Conservation (phyloP, 208 protist genomes). For the Leishmania martiniquensis region DNA sequence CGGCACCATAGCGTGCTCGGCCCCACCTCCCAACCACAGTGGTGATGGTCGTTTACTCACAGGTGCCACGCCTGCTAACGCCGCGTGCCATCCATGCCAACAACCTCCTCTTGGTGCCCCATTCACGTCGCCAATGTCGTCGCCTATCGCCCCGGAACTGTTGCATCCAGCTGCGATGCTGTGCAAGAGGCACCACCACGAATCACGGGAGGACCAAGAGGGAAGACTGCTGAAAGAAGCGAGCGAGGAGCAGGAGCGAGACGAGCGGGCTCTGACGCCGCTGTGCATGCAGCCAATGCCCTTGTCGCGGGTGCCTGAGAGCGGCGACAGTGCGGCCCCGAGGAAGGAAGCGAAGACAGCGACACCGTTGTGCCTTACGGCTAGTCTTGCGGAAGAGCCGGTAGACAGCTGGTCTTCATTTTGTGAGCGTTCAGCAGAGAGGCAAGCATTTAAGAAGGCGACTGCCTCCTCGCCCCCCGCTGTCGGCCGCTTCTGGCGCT, state of each 20-base stretch:
- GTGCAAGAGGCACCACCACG: not conserved
- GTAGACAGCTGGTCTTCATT: not conserved
- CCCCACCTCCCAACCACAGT: not conserved
- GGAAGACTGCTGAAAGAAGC: conserved; percentile 14
- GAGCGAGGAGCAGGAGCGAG: conserved; percentile 8
- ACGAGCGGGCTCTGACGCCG: not conserved
- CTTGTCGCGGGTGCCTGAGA: not conserved
- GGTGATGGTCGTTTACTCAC: not conserved
- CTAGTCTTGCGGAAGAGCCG: not conserved
- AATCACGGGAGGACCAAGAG: not conserved
- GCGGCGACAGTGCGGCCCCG: not conserved
- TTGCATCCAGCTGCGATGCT: not conserved
- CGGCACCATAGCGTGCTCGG: not conserved
- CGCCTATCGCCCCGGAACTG: not conserved
- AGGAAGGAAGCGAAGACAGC: not conserved
- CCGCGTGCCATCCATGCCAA: not conserved
- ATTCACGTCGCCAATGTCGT: not conserved
- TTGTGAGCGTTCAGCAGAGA: not conserved
- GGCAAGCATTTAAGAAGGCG: not conserved
- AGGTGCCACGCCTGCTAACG: not conserved
- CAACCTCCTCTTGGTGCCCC: not conserved
- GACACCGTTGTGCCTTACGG: not conserved
- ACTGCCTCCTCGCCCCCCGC: not conserved
- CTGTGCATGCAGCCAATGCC: not conserved
- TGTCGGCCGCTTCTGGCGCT: conserved; percentile 2